Base-by-base conservation (phyloP, 768 basidiomycete genomes). In the Podaxis sp. region DNA sequence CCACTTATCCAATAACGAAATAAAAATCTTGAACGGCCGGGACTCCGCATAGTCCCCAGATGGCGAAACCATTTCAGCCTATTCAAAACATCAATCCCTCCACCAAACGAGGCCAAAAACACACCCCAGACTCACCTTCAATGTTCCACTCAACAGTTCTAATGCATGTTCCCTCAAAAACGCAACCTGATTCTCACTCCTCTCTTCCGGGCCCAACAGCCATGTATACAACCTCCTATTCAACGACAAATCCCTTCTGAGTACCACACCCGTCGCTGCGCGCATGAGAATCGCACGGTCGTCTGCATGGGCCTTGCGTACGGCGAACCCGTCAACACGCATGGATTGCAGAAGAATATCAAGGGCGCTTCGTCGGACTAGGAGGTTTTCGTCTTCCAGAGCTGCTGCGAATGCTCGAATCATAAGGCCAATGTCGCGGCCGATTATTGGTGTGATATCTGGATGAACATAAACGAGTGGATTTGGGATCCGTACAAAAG, bases 1-100 rank as follows among this genome's bases (percentile, higher is more conserved):
- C 92, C 94, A 98, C 73, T 97, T 97, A 74, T 99, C 97, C 66
- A 98, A 78, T 17, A 98, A 74, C 1, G 94, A 96, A 24, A 98
- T 89, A 73, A 97, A 96, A 37, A 98, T 91, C 75, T 96, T 96
- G 83, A 95, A 98, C 0, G 97, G 94, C 25, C 93, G 79, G 3
- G 91, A 90, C 64, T 89, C 87, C 0, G 89, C 79, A 66, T 93
- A 94, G 61, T 88, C 86, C 55, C 83, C 81, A 2, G 86, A 87
- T 2, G 88, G 88, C 11, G 80, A 75, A 63, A 84, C 79, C 91
- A 95, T 94, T 65, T 95, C 93, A 50, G 82, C 79, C 89, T 94
- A 68, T 24, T 25, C 43, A 52, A 54, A 22, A 6, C 22, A 13
- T 22, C 13, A 24, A 50, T 11, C 49, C 11, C 40, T 50, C 49